Conservation (phyloP, 805 yeast genomes). For the Kluyveromyces siamensis region DNA sequence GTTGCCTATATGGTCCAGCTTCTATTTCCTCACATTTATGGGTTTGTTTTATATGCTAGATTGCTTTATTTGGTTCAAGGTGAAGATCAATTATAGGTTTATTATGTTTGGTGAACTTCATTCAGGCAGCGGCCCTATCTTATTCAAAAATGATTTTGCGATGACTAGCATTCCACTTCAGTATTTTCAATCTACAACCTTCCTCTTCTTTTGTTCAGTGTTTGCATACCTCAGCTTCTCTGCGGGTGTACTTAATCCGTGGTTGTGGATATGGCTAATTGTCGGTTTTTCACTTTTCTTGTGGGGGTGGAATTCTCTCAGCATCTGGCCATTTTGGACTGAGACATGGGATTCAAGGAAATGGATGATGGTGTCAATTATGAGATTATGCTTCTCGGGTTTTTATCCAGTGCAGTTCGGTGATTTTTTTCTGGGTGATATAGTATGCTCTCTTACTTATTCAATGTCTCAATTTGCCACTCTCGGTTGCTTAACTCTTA, state of each 20-base stretch:
- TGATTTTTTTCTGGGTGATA: constrained; percentile 90
- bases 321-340: constrained; percentile 23
- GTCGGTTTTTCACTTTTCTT: constrained; percentile 34
- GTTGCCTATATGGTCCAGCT: constrained; percentile 91
- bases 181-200: constrained; percentile 52
- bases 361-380: constrained; percentile 66
- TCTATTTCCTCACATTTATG: constrained; percentile 55
- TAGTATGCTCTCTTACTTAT: constrained; percentile 81
- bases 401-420: constrained; percentile 90
- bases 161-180: constrained; percentile 33
- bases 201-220: constrained; percentile 47
- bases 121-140: constrained; percentile 40
- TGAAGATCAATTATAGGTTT: constrained; percentile 80
- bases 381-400: constrained; percentile 74
- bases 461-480: constrained; percentile 70
- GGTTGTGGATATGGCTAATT: constrained; percentile 55
- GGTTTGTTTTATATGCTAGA: constrained; percentile 56
- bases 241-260: constrained; percentile 69
- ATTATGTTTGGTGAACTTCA: constrained; percentile 73
- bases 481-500: constrained; percentile 44
- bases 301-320: constrained; percentile 33
- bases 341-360: constrained; percentile 47
- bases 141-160: constrained; percentile 30
- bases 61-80: constrained; percentile 62
- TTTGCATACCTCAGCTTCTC: constrained; percentile 70